Percentiles rank a stretch among this genome's conserved stretches.
Evolutionary conservation across 2,329 filamentous ascomycete species (phyloP).

Genomic region (Colletotrichum costaricense): DNA sequence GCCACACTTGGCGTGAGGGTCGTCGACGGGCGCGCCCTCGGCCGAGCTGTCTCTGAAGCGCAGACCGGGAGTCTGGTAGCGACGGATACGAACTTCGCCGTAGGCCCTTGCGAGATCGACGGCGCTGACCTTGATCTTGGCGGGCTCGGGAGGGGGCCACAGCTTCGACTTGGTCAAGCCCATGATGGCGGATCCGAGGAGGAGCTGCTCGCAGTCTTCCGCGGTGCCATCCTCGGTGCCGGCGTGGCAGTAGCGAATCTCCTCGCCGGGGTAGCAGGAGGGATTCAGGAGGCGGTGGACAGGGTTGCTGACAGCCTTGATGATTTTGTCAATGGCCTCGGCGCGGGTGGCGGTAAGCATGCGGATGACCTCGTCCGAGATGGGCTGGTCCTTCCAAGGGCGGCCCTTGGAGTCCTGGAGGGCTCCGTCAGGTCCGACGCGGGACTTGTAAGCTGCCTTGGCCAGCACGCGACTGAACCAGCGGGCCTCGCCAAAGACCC

Average conservation of each 20-base stretch:
- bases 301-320: slow-evolving; percentile 35
- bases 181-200: slow-evolving; percentile 35
- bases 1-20: slow-evolving; percentile 29
- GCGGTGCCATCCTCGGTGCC: slow-evolving; percentile 29
- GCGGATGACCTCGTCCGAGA: slow-evolving; percentile 29
- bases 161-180: slow-evolving; percentile 29
- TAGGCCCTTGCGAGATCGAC: slow-evolving; percentile 30
- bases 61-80: slow-evolving; percentile 33
- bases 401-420: slow-evolving; percentile 29
- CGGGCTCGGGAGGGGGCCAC: slow-evolving; percentile 27
- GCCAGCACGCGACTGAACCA: slow-evolving; percentile 32
- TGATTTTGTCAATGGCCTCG: slow-evolving; percentile 32
- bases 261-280: slow-evolving; percentile 31
- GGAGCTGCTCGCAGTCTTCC: slow-evolving; percentile 34
- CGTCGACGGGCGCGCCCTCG: slow-evolving; percentile 20
- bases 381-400: slow-evolving; percentile 28
- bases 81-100: slow-evolving; percentile 29
- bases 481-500: slow-evolving; percentile 32
- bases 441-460: slow-evolving; percentile 32
- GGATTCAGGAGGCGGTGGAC: slow-evolving; percentile 34
- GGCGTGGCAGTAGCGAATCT: slow-evolving; percentile 31
- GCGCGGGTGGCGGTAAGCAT: slow-evolving; percentile 26
- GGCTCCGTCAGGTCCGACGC: slow-evolving; percentile 21
- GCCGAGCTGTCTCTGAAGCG: slow-evolving; percentile 24
- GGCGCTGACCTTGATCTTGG: slow-evolving; percentile 31